Evolutionary conservation across 257 asterid species (phyloP), one percentile per base, ranked within the genome.

Genomic region (Verbena officinalis): DNA sequence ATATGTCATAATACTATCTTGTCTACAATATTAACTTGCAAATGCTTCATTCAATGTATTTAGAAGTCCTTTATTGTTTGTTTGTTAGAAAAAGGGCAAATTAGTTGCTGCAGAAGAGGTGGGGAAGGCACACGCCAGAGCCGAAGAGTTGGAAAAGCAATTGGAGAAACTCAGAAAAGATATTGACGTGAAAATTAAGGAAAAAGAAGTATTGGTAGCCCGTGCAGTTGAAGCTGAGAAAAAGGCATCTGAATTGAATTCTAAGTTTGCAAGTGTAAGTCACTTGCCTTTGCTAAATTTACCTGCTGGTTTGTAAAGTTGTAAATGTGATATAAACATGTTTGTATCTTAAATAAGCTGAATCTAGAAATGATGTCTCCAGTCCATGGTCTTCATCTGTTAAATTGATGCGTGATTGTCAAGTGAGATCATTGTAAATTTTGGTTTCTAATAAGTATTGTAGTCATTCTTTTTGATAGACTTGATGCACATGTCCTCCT

Each of bases 81-180:
- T 68, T 54, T 73, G 62, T 30, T 46, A 83, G 95, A 79, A 75
- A 73, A 89, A 85, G 57, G 88, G 86, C 59, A 83, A 78, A 23
- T 14, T 62, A 65, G 87, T 76, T 70, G 82, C 87, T 16, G 75
- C 84, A 44, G 95, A 90, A 71, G 81, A 81, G 69, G 79, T 83
- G 62, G 83, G 77, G 23, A 86, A 83, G 84, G 95, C 91, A 62
- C 90, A 81, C 46, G 94, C 85, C 75, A 84, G 76, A 58, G 91
- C 86, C 68, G 80, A 20, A 45, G 95, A 84, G 48, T 73, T 92
- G 81, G 96, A 87, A 70, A 80, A 82, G 68, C 86, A 75, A 71
- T 82, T 84, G 68, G 91, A 85, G 70, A 79, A 74, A 67, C 89
- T 89, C 69, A 81, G 70, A 70, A 60, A 67, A 64, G 90, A 83